These are phyloP conservation scores for Nicotiana knightiana DNA, from an alignment of 257 asterid species.

Conservation along the genomic window DNA sequence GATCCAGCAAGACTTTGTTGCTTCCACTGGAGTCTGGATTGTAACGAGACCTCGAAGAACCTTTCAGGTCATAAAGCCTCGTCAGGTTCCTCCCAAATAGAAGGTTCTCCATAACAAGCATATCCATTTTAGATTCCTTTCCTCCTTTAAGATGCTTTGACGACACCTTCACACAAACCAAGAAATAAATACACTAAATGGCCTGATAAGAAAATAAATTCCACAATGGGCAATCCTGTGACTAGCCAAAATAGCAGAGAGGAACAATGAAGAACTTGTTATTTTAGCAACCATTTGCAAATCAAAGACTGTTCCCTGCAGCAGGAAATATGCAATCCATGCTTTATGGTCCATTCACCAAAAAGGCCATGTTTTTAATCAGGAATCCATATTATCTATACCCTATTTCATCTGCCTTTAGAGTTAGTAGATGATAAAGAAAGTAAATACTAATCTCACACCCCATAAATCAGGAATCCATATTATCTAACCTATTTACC, in stretches of 20 bases:
- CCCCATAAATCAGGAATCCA: background rate
- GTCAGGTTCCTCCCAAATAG: conserved; percentile 77
- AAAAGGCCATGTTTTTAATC: background rate
- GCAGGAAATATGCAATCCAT: background rate
- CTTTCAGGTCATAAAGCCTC: conserved; percentile 89
- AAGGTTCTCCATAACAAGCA: conserved; percentile 94
- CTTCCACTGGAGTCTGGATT: conserved; percentile 85
- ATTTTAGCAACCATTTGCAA: background rate
- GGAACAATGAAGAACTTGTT: background rate
- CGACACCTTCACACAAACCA: conserved; percentile 47
- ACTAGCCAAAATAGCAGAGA: conserved; percentile 4
- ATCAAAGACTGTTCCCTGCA: background rate
- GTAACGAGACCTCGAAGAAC: conserved; percentile 90
- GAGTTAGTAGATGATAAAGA: background rate
- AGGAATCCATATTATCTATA: background rate
- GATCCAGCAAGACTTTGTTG: conserved; percentile 85
- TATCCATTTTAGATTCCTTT: conserved; percentile 86
- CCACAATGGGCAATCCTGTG: background rate
- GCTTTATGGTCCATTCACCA: conserved; percentile 3
- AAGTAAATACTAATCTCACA: background rate
- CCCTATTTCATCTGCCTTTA: background rate
- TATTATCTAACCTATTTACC: background rate
- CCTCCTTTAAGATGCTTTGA: conserved; percentile 84
- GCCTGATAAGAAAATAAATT: background rate
- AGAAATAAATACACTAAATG: conserved; percentile 6